Conservation (phyloP, 495 filamentous ascomycete species). For the Xylaria telfairii region DNA sequence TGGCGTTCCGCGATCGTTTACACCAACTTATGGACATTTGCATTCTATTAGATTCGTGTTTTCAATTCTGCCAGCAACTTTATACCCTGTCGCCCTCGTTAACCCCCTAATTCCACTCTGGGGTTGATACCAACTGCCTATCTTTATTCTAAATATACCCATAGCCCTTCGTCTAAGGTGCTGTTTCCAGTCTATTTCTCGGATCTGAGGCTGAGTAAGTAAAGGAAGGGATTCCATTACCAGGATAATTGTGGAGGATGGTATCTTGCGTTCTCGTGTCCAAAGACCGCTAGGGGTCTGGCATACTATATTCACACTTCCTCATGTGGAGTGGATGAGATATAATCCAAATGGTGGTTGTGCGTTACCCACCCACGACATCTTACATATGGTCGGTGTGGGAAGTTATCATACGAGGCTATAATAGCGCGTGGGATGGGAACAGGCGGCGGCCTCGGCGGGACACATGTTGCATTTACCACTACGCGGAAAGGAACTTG, state of each 20-base stretch:
- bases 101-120: neutral
- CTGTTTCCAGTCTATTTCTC: neutral
- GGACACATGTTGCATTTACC: slow-evolving; percentile 12
- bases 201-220: neutral
- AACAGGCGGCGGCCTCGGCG: neutral
- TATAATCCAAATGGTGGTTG: neutral
- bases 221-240: slow-evolving; percentile 11
- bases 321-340: neutral
- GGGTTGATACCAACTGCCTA: neutral
- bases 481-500: slow-evolving; percentile 15
- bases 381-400: neutral
- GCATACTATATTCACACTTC: neutral
- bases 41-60: slow-evolving; percentile 1
- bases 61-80: neutral
- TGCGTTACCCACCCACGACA: neutral
- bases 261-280: neutral
- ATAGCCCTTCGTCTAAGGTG: neutral
- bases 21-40: slow-evolving; percentile 1
- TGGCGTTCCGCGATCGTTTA: slow-evolving; percentile 20
- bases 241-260: neutral
- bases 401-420: neutral
- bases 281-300: neutral
- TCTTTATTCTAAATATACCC: slow-evolving; percentile 13
- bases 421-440: neutral
- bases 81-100: slow-evolving; percentile 9